Evolutionary conservation across 2,329 filamentous ascomycete species (phyloP).

Genomic region (Pyrenophora graminea): DNA sequence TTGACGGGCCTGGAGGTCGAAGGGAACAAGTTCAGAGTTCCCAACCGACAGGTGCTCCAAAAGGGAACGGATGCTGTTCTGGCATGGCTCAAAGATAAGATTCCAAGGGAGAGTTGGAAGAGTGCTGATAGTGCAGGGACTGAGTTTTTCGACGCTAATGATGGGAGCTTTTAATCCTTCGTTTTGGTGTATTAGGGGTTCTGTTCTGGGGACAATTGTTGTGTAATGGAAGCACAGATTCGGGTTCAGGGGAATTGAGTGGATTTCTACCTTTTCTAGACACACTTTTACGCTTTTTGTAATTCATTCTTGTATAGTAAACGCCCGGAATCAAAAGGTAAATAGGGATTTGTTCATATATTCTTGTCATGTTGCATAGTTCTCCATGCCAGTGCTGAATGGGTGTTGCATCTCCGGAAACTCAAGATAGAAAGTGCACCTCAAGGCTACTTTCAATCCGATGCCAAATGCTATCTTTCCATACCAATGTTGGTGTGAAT

Average conservation of each 20-base stretch:
- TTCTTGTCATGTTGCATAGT: background rate
- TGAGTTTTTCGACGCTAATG: conserved; percentile 29
- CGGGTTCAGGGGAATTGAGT: background rate
- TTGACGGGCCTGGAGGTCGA: conserved; percentile 74
- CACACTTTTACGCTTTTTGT: conserved; percentile 6
- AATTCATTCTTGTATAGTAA: conserved; percentile 13
- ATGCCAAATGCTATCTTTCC: too few species aligned
- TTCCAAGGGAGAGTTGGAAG: conserved; percentile 55
- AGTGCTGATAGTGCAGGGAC: conserved; percentile 26
- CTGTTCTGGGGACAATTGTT: background rate
- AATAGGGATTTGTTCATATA: background rate
- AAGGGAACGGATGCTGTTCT: conserved; percentile 86
- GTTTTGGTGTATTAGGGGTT: background rate
- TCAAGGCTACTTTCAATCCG: too few species aligned
- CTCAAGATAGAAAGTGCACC: too few species aligned
- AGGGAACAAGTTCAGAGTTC: conserved; percentile 87
- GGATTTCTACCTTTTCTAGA: background rate
- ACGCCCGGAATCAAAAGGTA: background rate
- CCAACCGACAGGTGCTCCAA: conserved; percentile 79
- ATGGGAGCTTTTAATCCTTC: conserved; percentile 17
- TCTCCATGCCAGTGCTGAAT: background rate
- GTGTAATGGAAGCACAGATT: background rate
- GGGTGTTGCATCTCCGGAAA: too few species aligned
- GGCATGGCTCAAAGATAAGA: conserved; percentile 76
- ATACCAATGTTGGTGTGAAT: too few species aligned